Conservation (phyloP, 148 eudicot species). For the Linanthus parryae region DNA sequence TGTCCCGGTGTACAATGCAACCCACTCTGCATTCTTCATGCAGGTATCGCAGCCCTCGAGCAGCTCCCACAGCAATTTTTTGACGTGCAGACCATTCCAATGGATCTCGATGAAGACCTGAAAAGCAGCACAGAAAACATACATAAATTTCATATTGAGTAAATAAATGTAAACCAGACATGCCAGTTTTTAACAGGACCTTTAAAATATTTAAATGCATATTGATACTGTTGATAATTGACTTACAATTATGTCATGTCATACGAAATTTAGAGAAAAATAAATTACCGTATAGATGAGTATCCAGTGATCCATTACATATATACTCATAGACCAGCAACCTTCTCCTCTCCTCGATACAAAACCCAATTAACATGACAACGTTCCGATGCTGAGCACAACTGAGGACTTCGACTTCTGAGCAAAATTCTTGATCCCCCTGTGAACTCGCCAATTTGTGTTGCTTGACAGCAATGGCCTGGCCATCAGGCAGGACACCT, state of each 20-base stretch:
- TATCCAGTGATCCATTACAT: constrained; percentile 9
- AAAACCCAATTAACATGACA: constrained; percentile 11
- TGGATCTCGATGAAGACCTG: constrained; percentile 22
- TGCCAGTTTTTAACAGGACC: too few relatives aligned
- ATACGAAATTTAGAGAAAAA: too few relatives aligned
- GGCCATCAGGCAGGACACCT: constrained; percentile 10
- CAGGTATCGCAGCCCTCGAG: constrained; percentile 42
- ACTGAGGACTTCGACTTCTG: constrained; percentile 10
- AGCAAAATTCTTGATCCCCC: constrained; percentile 13
- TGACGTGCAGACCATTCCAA: constrained; percentile 37
- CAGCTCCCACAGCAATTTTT: constrained; percentile 38
- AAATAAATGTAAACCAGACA: too few relatives aligned
- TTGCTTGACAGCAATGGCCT: constrained; percentile 9
- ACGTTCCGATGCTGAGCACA: constrained; percentile 14
- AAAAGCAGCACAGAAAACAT: neutral
- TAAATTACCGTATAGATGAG: constrained; percentile 9
- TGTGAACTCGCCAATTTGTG: constrained; percentile 11
- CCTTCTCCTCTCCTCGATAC: constrained; percentile 12
- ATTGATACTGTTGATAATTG: too few relatives aligned
- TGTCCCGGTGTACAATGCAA: constrained; percentile 42
- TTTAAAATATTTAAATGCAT: too few relatives aligned
- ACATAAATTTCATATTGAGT: constrained; percentile 5
- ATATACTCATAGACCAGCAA: constrained; percentile 13
- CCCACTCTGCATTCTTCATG: constrained; percentile 51
- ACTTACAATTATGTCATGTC: too few relatives aligned